A percentile compares a stretch with the other conserved stretches of the same genome.
These are phyloP conservation scores for Cyclotella choctawhatcheeana DNA, from an alignment of 108 stramenopile genomes.

Conservation along the genomic window DNA sequence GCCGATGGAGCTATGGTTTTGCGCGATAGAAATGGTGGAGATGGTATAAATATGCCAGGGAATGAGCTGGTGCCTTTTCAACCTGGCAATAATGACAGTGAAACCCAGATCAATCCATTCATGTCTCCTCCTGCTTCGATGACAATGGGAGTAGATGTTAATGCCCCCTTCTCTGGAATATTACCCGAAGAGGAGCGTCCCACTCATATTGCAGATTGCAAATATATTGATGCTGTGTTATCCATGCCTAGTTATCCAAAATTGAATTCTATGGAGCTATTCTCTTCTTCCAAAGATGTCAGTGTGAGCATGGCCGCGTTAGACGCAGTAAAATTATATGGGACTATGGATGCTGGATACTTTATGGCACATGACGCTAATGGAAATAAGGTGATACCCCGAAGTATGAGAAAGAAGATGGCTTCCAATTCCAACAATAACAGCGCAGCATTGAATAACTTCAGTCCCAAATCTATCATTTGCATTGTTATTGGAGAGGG, in stretches of 20 bases:
- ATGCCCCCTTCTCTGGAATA: conserved; percentile 3
- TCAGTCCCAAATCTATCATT: conserved; percentile 40
- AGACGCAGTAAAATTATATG: conserved; percentile 46
- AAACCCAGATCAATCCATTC: neutral
- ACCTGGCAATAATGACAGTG: neutral
- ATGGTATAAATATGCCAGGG: too few species aligned
- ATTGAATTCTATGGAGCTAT: conserved; percentile 39
- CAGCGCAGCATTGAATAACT: neutral
- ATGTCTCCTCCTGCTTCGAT: neutral
- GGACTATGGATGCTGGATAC: conserved; percentile 27
- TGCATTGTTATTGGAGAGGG: conserved; percentile 50
- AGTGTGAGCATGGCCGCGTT: conserved; percentile 51
- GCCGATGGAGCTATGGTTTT: conserved; percentile 3
- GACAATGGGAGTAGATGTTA: conserved; percentile 9
- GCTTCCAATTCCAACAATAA: neutral
- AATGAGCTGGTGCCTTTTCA: conserved; percentile 4
- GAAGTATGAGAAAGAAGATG: neutral
- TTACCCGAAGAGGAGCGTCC: conserved; percentile 32
- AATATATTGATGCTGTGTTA: conserved; percentile 44
- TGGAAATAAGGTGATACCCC: conserved; percentile 17
- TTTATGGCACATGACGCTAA: conserved; percentile 41
- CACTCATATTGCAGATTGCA: conserved; percentile 44
- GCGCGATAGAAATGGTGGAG: neutral
- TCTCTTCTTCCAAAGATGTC: conserved; percentile 19
- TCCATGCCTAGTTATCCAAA: conserved; percentile 46